Base-by-base conservation (phyloP, 768 basidiomycete genomes). In the Rhodotorula paludigena region DNA sequence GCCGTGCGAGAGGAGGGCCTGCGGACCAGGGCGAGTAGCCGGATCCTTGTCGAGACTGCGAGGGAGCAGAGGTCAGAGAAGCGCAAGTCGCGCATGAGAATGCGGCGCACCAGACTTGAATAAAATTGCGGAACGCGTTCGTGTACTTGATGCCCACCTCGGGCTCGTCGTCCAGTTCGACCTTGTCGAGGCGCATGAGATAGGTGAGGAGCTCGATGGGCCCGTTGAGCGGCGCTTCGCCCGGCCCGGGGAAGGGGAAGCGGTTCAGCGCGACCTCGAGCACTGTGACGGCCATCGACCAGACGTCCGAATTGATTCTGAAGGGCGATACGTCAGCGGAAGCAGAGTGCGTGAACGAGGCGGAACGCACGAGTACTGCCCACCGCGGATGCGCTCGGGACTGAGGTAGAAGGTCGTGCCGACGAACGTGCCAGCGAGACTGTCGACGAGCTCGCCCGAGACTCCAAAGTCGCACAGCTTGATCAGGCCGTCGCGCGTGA, bases 211-310 rank as follows among this genome's bases (percentile, higher is more conserved):
- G 82, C 76, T 97, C 94, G 77, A 98, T 94, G n/a, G 90, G 86
- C 10, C 90, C 86, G 44, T 75, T 77, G 36, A 96, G 82, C 76
- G 96, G 91, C 44, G 84, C 85, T 63, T 80, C 71, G 41, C 77
- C 78, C 16, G 75, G 74, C 1, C 73, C 66, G 5, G 92, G 89
- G 81, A 96, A 98, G 16, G 96, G 96, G 82, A 96, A 97, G 48
- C 89, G 85, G 75, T 94, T 96, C 76, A 90, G 85, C 10, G 93
- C 89, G 32, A 99, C 85, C 79, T 98, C 96, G 73, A 98, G 83
- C 41, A 99, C 83, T 0, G 92, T 89, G 52, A 99, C 88, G 32
- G 94, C 96, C 21, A 92, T 88, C 1, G 93, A 97, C 96, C 96
- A 99, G 32, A 99, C 93, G 77, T 99, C 93, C 44, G 93, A 90